Base-by-base conservation (phyloP, 129 eudicot species). In the Kitagawia praeruptora region DNA sequence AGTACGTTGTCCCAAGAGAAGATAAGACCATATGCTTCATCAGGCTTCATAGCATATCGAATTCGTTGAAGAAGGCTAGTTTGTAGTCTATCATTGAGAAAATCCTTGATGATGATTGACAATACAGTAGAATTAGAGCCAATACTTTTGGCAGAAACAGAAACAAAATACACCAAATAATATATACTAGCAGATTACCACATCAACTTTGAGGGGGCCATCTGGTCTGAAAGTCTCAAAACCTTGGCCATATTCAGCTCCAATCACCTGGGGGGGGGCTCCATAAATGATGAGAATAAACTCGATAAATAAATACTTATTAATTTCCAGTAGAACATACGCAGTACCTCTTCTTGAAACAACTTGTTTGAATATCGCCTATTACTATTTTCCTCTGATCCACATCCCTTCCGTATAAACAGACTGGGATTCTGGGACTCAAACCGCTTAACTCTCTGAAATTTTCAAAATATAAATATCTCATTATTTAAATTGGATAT, bases 241-340 rank as follows among this genome's bases (percentile, higher is more conserved):
- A 71, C 93, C 98, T 88, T 93, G 93, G 53, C 98, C 98, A 87
- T 93, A 93, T 87, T 93, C 98, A 87, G 98, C 98, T 81, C 98
- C 98, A 88, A 93, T 93, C 15, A 91, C 97, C 98, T 93, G 34
- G 34, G 34, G 34, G 34, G 34, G 34, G 34, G 34, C 34, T 31
- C 34, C 34, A 31, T 31, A 31, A 31, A 31, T 31, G 34, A 31
- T 31, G 34, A 31, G 13, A 44, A 44, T 7, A 8, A 6, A 7
- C 2, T 8, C 10, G 9, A 46, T 11, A 10, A 46, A 5, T 34
- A 34, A 34, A 34, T 34, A 34, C 2, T 34, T 1, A 34, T 34
- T 34, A 1, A 34, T 34, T 34, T 34, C 37, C 37, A 31, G 34
- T 31, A 31, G 34, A 31, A 31, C 34, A 31, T 31, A 31, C 34